phyloP scores from a whole-genome alignment of 106 monocot species.

The Amphibolis antarctica region DNA sequence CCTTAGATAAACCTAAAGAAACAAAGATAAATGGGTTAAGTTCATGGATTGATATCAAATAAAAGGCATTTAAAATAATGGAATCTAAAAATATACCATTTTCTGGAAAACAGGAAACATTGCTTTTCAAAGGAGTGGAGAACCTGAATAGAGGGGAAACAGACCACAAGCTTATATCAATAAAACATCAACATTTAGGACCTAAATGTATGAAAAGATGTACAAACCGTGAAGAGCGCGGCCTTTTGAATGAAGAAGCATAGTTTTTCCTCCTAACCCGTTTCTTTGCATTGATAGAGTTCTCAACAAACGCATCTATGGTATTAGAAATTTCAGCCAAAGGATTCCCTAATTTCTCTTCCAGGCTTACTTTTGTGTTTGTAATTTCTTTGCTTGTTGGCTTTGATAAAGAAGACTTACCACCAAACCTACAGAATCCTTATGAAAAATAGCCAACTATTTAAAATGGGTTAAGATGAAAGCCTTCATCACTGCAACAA shows the following conservation, averaged over 20 bases:
- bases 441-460: constrained; percentile 1
- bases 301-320: constrained; percentile 1
- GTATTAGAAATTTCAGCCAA: constrained; percentile 42
- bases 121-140: constrained; percentile 43
- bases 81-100: constrained; percentile 11
- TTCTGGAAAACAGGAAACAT: background rate
- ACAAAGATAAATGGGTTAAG: background rate
- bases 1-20: constrained; percentile 34
- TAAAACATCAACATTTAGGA: background rate
- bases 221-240: constrained; percentile 61
- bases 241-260: constrained; percentile 73
- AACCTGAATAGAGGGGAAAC: constrained; percentile 37
- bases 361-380: constrained; percentile 6
- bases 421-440: background rate
- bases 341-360: constrained; percentile 13
- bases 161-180: background rate
- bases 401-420: constrained; percentile 8
- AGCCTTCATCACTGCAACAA: background rate
- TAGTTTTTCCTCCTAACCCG: constrained; percentile 28
- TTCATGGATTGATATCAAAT: background rate
- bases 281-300: constrained; percentile 30
- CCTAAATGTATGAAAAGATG: background rate
- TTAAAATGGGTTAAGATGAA: constrained; percentile 1
- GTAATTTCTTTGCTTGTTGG: constrained; percentile 1
- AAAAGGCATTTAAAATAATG: constrained; percentile 19